Evolutionary conservation across 2,329 filamentous ascomycete species (phyloP).

Genomic region (Teratosphaeria nubilosa): DNA sequence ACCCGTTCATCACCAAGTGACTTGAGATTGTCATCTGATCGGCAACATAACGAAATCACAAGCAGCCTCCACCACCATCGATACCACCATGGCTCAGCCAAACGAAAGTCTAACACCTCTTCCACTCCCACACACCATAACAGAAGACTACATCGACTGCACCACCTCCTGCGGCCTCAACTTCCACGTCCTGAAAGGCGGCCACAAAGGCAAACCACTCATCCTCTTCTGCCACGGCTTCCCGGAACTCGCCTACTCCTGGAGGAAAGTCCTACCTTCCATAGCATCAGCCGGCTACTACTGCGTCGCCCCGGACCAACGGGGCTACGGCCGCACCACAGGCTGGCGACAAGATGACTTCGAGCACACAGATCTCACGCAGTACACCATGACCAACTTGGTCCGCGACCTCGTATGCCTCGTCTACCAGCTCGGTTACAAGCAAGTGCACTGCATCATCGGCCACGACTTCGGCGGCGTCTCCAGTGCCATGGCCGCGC

Average conservation of each 20-base stretch:
- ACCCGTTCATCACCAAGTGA: too few species aligned
- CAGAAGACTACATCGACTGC: conserved; percentile 48
- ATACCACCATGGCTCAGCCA: not conserved
- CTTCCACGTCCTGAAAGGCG: conserved; percentile 52
- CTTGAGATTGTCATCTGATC: too few species aligned
- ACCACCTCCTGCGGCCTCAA: conserved; percentile 43
- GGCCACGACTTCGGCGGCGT: conserved; percentile 61
- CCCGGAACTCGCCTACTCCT: conserved; percentile 60
- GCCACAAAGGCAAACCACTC: conserved; percentile 41
- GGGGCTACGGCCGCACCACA: conserved; percentile 57
- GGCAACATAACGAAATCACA: not conserved
- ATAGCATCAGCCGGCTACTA: conserved; percentile 53
- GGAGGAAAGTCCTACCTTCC: conserved; percentile 52
- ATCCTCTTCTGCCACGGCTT: conserved; percentile 57
- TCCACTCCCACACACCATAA: conserved; percentile 46
- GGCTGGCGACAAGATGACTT: conserved; percentile 47
- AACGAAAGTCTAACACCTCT: conserved; percentile 19
- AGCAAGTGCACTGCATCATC: conserved; percentile 47
- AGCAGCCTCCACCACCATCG: not conserved
- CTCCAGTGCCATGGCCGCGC: conserved; percentile 47
- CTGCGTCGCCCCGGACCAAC: conserved; percentile 57
- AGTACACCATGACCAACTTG: conserved; percentile 49
- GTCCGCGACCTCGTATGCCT: conserved; percentile 54
- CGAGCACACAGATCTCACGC: conserved; percentile 44
- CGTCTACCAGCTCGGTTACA: conserved; percentile 51